Evolutionary conservation across 805 yeast genomes (phyloP), one percentile per base, ranked within the genome.

Genomic region (Saturnispora saitoi): DNA sequence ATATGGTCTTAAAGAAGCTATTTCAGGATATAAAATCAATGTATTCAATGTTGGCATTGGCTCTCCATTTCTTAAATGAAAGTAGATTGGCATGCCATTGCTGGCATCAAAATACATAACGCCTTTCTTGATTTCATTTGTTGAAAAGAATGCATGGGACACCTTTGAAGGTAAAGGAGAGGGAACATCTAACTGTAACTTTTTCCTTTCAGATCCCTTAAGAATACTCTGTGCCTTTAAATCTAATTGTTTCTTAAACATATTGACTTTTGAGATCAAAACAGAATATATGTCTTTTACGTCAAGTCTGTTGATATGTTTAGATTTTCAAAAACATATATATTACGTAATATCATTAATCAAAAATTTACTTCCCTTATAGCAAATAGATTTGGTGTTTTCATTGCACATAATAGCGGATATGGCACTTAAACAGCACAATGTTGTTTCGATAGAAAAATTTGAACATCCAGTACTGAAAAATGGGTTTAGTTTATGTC

Each of bases 191-290:
- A 72, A 75, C 41, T 72, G 67, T 29, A 83, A 62, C 53, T 73
- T 73, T 54, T 86, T 75, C 37, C 93, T 70, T 54, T 88, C 97
- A 0, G 95, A 84, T 12, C 86, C 77, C 64, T 88, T 89, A 51
- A 93, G 71, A 56, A 87, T 86, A 19, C 95, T 76, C 45, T 80
- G 70, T 3, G 95, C 81, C 66, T 89, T 90, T 49, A 83, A 70
- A 59, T 70, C 70, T 14, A 80, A 75, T 41, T 71, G 70, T 52
- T 78, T 79, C 55, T 73, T 70, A 56, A 79, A 79, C 83, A 78
- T 78, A 40, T 15, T 48, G 19, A n/a, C 12, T 9, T 24, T 24
- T 4, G 17, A 28, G 32, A 12, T 8, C 15, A 22, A 22, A 37
- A 20, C 14, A 30, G 32, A 30, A 30, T 9, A 14, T 30, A 14